These are phyloP conservation scores for Leptomonas seymouri DNA, from an alignment of 208 protist species.

Conservation along the genomic window DNA sequence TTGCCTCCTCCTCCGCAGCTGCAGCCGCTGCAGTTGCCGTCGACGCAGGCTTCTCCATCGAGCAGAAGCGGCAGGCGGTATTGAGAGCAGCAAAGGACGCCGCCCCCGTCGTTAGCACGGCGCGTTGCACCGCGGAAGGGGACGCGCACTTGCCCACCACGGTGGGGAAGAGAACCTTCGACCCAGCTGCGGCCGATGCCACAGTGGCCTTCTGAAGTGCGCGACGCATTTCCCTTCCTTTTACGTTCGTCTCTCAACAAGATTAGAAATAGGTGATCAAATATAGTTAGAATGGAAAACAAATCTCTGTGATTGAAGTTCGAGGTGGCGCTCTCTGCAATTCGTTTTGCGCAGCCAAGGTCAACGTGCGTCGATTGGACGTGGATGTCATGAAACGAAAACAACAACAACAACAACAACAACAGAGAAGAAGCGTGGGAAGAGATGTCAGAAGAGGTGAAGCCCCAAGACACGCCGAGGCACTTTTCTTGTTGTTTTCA, in stretches of 20 bases:
- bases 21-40: not conserved
- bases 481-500: no score
- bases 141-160: slow-evolving; percentile 6
- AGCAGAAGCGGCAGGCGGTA: slow-evolving; percentile 26
- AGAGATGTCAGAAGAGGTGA: no score
- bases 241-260: slow-evolving; percentile 7
- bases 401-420: no score
- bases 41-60: slow-evolving; percentile 18
- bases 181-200: slow-evolving; percentile 19
- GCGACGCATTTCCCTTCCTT: slow-evolving; percentile 49
- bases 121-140: not conserved
- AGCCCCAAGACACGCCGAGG: no score
- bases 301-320: slow-evolving; percentile 16
- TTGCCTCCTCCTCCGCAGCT: slow-evolving; percentile 18
- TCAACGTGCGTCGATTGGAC: no score
- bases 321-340: not conserved
- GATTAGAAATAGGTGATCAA: not conserved
- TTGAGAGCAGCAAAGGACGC: slow-evolving; percentile 7
- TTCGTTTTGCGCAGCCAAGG: not conserved
- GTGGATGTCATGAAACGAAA: no score
- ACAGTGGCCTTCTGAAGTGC: slow-evolving; percentile 35
- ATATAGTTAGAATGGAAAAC: not conserved
- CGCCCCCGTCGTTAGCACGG: not conserved
- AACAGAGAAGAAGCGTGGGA: no score
- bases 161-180: slow-evolving; percentile 2